phyloP scores from a whole-genome alignment of 2,329 filamentous ascomycete genomes.

The Coniochaeta sp. region DNA sequence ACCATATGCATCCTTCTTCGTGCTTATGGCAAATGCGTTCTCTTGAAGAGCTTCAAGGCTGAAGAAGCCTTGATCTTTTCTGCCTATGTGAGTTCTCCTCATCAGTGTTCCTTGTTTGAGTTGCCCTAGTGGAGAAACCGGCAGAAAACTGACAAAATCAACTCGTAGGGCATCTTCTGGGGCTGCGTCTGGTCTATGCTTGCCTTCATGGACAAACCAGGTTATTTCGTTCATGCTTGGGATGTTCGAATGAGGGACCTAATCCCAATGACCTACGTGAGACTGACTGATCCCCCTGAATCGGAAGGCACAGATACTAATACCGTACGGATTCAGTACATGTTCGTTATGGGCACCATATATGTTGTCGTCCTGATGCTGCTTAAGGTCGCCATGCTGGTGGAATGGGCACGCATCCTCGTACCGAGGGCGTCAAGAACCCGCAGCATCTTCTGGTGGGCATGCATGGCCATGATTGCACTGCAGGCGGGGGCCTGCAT shows the following conservation, averaged over 20 bases:
- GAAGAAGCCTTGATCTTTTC: background rate
- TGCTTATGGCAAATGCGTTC: background rate
- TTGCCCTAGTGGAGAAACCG: no score
- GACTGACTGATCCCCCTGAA: no score
- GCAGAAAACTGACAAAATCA: no score
- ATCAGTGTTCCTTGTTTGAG: no score
- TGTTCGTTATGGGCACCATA: background rate
- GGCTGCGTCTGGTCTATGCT: background rate
- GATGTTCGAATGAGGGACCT: background rate
- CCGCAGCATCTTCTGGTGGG: background rate
- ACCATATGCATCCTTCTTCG: background rate
- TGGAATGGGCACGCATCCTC: background rate
- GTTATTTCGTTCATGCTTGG: background rate
- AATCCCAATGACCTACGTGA: background rate
- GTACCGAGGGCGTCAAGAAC: background rate
- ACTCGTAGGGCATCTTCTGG: background rate
- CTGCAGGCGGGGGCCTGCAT: background rate
- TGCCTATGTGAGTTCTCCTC: background rate
- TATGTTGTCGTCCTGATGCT: background rate
- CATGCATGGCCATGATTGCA: background rate
- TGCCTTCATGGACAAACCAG: background rate
- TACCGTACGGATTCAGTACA: background rate
- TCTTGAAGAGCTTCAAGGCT: background rate
- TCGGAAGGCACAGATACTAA: no score
- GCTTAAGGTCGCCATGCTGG: background rate